Base-by-base conservation (phyloP, 306 rosid genomes). In the Cicer cuneatum region DNA sequence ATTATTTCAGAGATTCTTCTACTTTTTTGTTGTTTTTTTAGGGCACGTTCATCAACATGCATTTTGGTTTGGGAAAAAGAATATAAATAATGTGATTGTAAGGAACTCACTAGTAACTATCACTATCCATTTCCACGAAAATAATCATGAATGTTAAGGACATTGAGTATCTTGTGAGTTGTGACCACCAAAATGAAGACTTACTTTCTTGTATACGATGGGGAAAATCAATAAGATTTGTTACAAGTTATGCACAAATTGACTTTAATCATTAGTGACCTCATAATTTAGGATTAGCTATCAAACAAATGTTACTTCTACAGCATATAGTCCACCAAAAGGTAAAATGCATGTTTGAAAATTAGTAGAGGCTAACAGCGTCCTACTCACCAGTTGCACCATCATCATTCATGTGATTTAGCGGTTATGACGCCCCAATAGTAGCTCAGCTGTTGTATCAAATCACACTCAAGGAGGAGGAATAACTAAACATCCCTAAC, bases 401-500 rank as follows among this genome's bases (percentile, higher is more conserved):
- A 43, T 62, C 14, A 43, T 52, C 41, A n/a, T 56, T 71, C 11
- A 7, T 76, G 53, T 65, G 57, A 18, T 54, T 54, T 56, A 13
- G 9, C 14, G 11, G 51, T 43, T 71, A 43, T 38, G 75, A 24
- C 10, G 18, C 38, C 5, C 14, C 14, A 54, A 39, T 57, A 40
- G 53, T 54, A 75, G 43, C 15, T 15, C 56, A 56, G 19, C 69
- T 77, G 33, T 59, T 53, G 29, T 81, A 53, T n/a, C 16, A 21
- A 66, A 72, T 38, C 24, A 35, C 56, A 59, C 24, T 35, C 24
- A 18, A 67, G 71, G 64, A 49, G 71, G 37, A 71, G 74, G 64
- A 59, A 40, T 65, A 71, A 16, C 56, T 64, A 63, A 65, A 53
- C 15, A 15, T 48, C 72, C 67, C 43, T 29, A 59, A 33, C 66